Evolutionary conservation across 116 monocot genomes (phyloP), one percentile per base, ranked within the genome.

Genomic region (Phalaenopsis hybrid): DNA sequence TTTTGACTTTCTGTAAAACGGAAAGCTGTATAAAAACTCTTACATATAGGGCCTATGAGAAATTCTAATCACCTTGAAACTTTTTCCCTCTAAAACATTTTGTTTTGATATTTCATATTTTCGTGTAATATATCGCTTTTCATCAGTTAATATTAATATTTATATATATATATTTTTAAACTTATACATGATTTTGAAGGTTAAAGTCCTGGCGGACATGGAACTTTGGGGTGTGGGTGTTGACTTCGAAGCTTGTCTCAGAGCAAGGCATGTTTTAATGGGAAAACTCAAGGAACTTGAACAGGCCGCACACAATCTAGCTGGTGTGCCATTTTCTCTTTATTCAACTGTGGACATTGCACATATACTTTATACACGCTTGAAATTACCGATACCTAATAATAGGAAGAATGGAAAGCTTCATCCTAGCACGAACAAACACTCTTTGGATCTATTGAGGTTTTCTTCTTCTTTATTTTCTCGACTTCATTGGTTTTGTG

Each of bases 361-460:
- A 41, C 84, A 91, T 78, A 82, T 99, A 57, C 91, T 99, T 68
- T 99, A 92, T 82, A 88, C 75, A 34, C 88, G 81, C 57, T 91
- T 99, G 82, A 95, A 95, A 77, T 85, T 99, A 85, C 94, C 93
- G 18, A 78, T 91, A 65, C 95, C 99, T 76, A 90, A 91, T 55
- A 75, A 83, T 28, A 57, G 88, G 68, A 89, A 88, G 41, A 94
- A 90, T 86, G 99, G 99, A 57, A 99, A 99, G 76, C 82, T 87
- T 43, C 99, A 99, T 83, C 95, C 95, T 78, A 99, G 99, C 77
- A 99, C 99, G 44, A 85, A 93, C 80, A 99, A 99, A 81, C 99
- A 90, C 65, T 86, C 90, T 31, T 80, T 99, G 18, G 99, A 93
- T 57, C 52, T 91, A 9, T 79, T 99, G 79, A 95, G 95, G 99